Percentiles rank a stretch among this genome's conserved stretches.
phyloP scores from a whole-genome alignment of 768 basidiomycete species.

The Collybia sp. region DNA sequence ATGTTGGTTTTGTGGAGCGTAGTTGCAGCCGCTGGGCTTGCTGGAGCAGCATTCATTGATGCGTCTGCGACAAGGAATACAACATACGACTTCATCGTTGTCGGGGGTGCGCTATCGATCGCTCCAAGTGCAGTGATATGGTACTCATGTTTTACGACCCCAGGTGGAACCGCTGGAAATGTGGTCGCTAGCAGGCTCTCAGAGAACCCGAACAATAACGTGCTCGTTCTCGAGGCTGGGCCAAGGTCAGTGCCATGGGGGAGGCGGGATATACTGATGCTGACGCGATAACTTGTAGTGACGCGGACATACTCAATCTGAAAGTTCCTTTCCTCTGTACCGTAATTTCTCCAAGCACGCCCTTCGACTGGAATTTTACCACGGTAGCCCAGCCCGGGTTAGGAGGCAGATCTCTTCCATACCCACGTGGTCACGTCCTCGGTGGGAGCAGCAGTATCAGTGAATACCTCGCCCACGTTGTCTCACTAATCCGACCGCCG shows the following conservation, averaged over 20 bases:
- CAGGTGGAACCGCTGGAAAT: background rate
- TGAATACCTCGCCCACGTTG: conserved; percentile 8
- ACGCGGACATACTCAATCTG: conserved; percentile 9
- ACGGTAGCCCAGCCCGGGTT: conserved; percentile 20
- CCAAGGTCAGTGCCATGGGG: conserved; percentile 5
- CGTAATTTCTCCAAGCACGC: conserved; percentile 8
- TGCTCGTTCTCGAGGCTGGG: conserved; percentile 10
- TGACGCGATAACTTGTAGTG: background rate
- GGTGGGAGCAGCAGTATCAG: conserved; percentile 20
- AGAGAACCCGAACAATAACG: conserved; percentile 4
- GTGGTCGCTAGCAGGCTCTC: conserved; percentile 11
- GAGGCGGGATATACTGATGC: background rate
- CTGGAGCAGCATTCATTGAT: no score
- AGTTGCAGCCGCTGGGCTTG: no score
- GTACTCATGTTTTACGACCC: no score
- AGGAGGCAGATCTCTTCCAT: conserved; percentile 13
- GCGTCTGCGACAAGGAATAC: no score
- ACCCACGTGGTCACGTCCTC: conserved; percentile 18
- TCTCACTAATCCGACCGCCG: conserved; percentile 9
- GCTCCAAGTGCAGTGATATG: no score
- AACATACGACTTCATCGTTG: no score
- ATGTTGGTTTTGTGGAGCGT: no score
- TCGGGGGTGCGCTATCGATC: no score
- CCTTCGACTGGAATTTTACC: conserved; percentile 25
- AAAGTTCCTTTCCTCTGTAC: conserved; percentile 10